phyloP scores from a whole-genome alignment of 2,329 filamentous ascomycete genomes.

The Trichoderma harzianum region DNA sequence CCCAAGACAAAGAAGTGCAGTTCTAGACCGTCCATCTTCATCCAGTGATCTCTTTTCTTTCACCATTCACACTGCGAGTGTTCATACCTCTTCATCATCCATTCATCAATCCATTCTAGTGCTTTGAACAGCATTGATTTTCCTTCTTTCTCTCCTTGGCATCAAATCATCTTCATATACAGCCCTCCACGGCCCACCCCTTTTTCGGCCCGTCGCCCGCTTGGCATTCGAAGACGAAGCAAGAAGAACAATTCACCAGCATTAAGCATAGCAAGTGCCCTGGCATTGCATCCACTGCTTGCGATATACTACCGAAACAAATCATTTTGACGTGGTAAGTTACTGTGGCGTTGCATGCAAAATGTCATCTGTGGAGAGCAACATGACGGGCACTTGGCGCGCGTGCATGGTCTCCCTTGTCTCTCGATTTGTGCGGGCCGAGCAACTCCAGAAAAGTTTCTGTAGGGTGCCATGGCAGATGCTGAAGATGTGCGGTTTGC shows the following conservation, averaged over 20 bases:
- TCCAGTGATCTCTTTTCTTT: background rate
- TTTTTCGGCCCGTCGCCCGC: slow-evolving; percentile 19
- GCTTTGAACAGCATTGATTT: background rate
- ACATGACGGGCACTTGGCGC: background rate
- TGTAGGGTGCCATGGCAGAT: background rate
- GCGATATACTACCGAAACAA: background rate
- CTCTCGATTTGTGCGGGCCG: slow-evolving; percentile 5
- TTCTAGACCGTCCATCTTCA: background rate
- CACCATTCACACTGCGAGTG: background rate
- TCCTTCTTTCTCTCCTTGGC: background rate
- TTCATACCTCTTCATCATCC: background rate
- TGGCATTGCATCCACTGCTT: background rate
- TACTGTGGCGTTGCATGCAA: slow-evolving; percentile 16
- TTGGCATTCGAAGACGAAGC: background rate
- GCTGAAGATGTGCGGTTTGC: slow-evolving; percentile 1
- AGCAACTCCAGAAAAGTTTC: slow-evolving; percentile 12
- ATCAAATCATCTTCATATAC: slow-evolving; percentile 1
- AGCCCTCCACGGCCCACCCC: slow-evolving; percentile 13
- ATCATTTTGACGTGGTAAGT: slow-evolving; percentile 20
- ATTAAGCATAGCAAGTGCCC: slow-evolving; percentile 2
- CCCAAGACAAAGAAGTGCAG: background rate
- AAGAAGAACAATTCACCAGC: background rate
- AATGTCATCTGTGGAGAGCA: slow-evolving; percentile 6
- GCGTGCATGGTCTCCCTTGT: background rate
- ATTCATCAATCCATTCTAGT: background rate